These are phyloP conservation scores for Trypanosomatidae sp. DNA, from an alignment of 208 protist genomes.

Conservation along the genomic window DNA sequence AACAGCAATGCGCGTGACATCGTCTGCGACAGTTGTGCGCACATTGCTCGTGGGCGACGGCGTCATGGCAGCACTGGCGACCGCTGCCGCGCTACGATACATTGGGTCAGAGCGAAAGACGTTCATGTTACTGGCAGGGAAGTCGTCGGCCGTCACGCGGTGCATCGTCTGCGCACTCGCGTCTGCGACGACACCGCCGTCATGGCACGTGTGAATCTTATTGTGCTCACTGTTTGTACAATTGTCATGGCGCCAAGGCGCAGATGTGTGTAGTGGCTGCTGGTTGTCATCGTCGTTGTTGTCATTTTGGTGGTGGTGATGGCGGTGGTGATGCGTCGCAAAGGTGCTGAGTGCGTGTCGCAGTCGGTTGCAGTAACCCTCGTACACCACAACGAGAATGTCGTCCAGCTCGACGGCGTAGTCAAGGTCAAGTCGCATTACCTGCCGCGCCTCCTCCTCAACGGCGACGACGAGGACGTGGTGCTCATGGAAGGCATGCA, in stretches of 20 bases:
- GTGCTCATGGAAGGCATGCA: constrained; percentile 36
- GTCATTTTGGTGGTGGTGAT: too few species aligned
- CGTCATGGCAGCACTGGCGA: too few species aligned
- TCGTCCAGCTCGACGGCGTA: constrained; percentile 40
- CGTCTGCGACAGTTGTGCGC: too few species aligned
- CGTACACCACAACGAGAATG: constrained; percentile 50
- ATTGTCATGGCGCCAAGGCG: not conserved
- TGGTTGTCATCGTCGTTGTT: not conserved
- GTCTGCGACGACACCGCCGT: constrained; percentile 10
- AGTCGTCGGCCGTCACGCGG: constrained; percentile 14
- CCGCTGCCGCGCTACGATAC: not conserved
- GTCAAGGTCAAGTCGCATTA: constrained; percentile 52
- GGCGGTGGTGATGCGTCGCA: too few species aligned
- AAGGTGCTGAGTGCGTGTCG: constrained; percentile 14
- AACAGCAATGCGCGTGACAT: too few species aligned
- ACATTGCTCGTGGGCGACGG: too few species aligned
- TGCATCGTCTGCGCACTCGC: constrained; percentile 19
- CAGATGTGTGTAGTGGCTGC: not conserved
- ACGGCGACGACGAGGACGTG: constrained; percentile 66
- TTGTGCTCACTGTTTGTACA: not conserved
- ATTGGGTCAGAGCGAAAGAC: not conserved
- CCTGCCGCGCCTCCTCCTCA: constrained; percentile 24
- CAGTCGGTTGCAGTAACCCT: constrained; percentile 35
- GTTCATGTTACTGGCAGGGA: constrained; percentile 30
- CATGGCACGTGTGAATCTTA: constrained; percentile 8